Conservation (phyloP, 805 yeast species). For the Jamesozyma spencerorum region DNA sequence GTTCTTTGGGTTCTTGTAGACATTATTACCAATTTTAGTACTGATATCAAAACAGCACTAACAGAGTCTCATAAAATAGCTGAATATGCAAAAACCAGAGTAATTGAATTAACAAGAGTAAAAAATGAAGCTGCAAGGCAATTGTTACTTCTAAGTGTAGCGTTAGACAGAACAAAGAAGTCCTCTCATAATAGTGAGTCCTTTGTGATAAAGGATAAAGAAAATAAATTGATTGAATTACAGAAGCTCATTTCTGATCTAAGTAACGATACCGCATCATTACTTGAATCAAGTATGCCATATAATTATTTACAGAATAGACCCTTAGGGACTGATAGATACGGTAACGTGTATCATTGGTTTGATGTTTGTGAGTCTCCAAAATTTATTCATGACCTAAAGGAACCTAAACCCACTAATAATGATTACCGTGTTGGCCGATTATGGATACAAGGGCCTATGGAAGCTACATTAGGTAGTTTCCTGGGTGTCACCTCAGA, state of each 20-base stretch:
- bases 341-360: conserved; percentile 90
- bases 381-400: neutral
- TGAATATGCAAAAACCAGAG: neutral
- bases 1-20: conserved; percentile 54
- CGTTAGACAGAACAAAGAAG: neutral
- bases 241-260: conserved; percentile 6
- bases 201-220: neutral
- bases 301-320: conserved; percentile 26
- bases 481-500: conserved; percentile 26
- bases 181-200: neutral
- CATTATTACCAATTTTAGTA: conserved; percentile 33
- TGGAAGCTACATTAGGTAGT: conserved; percentile 34
- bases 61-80: conserved; percentile 10
- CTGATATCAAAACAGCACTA: conserved; percentile 17
- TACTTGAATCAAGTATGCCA: too few relatives aligned
- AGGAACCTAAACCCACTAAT: conserved; percentile 30
- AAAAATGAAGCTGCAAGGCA: neutral
- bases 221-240: conserved; percentile 1
- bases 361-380: conserved; percentile 56
- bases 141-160: neutral
- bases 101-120: too few relatives aligned
- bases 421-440: conserved; percentile 37
- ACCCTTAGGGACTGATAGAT: conserved; percentile 70
- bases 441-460: conserved; percentile 89
- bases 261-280: too few relatives aligned